These are phyloP conservation scores for Linum lewisii DNA, from an alignment of 345 rosid genomes.

Conservation along the genomic window DNA sequence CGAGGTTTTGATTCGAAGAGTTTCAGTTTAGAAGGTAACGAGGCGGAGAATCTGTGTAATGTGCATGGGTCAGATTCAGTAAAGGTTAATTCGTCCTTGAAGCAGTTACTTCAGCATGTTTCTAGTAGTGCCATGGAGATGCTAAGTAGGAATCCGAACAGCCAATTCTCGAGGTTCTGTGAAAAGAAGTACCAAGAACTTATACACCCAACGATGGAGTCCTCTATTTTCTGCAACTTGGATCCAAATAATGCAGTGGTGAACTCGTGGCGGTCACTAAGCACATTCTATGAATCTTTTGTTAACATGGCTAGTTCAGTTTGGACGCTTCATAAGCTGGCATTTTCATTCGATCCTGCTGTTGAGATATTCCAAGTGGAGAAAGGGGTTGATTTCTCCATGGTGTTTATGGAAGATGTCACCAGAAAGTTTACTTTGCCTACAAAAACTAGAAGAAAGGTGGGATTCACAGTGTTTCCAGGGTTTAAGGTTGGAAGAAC, in stretches of 20 bases:
- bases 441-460: conserved; percentile 39
- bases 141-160: conserved; percentile 47
- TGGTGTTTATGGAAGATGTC: conserved; percentile 84
- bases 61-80: conserved; percentile 23
- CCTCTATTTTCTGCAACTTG: conserved; percentile 63
- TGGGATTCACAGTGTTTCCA: conserved; percentile 84
- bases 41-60: conserved; percentile 21
- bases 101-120: conserved; percentile 65
- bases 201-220: conserved; percentile 78
- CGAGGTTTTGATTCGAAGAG: conserved; percentile 48
- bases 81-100: conserved; percentile 28
- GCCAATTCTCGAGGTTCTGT: conserved; percentile 71
- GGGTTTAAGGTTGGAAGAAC: conserved; percentile 77
- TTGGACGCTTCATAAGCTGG: conserved; percentile 77
- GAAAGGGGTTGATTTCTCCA: conserved; percentile 63
- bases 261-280: conserved; percentile 77
- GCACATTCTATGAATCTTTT: conserved; percentile 63
- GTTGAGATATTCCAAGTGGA: conserved; percentile 87
- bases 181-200: conserved; percentile 86
- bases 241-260: conserved; percentile 60
- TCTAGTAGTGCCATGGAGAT: conserved; percentile 76
- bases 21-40: conserved; percentile 32
- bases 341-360: conserved; percentile 66
- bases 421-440: conserved; percentile 25
- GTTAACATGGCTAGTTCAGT: conserved; percentile 77